A percentile compares a stretch with the other conserved stretches of the same genome.
phyloP scores from a whole-genome alignment of 139 green algal species.

The Chlamydomonas schloesseri region DNA sequence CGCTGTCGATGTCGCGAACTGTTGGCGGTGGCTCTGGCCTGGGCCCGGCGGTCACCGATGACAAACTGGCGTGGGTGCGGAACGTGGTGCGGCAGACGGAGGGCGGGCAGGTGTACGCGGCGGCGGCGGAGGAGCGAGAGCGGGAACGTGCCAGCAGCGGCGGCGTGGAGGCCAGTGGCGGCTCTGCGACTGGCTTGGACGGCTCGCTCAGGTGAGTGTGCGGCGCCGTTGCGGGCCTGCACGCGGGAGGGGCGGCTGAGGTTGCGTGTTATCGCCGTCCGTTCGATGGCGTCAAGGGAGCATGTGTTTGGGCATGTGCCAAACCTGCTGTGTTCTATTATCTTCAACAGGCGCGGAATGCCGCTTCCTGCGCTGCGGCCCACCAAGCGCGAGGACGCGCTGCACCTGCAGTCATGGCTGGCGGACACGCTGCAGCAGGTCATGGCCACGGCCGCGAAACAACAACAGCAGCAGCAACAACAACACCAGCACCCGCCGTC shows the following conservation, averaged over 20 bases:
- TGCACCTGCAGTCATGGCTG: conserved; percentile 66
- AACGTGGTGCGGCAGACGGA: conserved; percentile 14
- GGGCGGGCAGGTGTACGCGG: conserved; percentile 19
- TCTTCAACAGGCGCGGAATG: conserved; percentile 5
- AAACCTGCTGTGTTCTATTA: not conserved
- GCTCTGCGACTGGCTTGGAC: no score
- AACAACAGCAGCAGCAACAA: not conserved
- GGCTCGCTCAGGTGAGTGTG: not conserved
- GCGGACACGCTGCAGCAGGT: conserved; percentile 64
- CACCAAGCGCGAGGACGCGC: conserved; percentile 54
- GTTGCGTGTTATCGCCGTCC: no score
- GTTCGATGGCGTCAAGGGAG: no score
- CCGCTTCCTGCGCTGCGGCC: conserved; percentile 27
- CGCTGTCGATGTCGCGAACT: not conserved
- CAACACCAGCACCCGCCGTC: not conserved
- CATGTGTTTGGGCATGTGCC: no score
- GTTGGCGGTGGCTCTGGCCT: not conserved
- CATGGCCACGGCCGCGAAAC: not conserved
- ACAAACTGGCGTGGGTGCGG: conserved; percentile 21
- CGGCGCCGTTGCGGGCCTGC: no score
- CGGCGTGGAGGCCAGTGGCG: no score
- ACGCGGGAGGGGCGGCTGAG: no score
- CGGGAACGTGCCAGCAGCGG: no score
- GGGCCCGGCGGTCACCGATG: not conserved
- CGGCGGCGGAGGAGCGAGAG: conserved; percentile 12